These are phyloP conservation scores for Xanthoparmelia taractica DNA, from an alignment of 495 filamentous ascomycete species.

Conservation along the genomic window DNA sequence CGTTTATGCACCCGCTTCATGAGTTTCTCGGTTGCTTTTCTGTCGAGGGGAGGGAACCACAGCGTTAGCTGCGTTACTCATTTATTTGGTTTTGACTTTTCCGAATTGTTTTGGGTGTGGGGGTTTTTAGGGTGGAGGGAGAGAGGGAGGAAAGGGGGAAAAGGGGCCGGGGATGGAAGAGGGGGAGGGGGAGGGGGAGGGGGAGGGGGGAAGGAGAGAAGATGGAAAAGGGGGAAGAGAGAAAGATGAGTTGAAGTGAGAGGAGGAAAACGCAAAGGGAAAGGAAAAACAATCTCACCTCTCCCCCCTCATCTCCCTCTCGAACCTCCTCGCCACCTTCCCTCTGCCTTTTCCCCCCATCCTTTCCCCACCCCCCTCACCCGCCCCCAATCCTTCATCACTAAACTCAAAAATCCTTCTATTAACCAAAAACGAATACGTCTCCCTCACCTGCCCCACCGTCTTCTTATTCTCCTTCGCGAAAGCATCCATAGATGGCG, in stretches of 20 bases:
- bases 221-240: no score
- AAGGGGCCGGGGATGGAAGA: no score
- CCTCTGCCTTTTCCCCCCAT: neutral
- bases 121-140: no score
- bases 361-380: neutral
- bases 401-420: neutral
- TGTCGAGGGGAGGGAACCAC: no score
- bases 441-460: neutral
- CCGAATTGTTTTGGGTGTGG: no score
- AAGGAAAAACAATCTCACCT: neutral
- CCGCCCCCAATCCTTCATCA: neutral
- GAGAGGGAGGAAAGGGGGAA: no score
- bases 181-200: no score
- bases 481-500: neutral
- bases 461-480: neutral
- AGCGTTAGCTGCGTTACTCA: no score
- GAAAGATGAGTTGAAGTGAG: no score
- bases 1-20: neutral
- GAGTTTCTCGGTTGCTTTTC: neutral
- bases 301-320: constrained; percentile 6
- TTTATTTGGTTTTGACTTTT: no score
- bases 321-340: constrained; percentile 5
- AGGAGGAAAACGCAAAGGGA: neutral
- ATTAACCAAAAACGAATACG: neutral
- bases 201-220: no score